Evolutionary conservation across 148 eudicot genomes (phyloP).

Genomic region (Mesembryanthemum crystallinum): DNA sequence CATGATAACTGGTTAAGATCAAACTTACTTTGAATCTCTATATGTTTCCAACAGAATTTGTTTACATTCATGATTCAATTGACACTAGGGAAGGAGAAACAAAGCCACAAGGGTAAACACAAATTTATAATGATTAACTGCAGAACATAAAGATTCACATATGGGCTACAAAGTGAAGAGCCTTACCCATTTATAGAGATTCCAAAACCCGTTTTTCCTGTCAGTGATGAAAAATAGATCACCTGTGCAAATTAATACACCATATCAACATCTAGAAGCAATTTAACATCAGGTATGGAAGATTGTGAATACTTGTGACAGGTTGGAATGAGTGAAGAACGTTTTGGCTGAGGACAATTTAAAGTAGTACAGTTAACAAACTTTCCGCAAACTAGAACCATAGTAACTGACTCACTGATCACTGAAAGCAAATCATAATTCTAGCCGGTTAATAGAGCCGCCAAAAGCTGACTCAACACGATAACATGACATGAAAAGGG

Average conservation of each 20-base stretch:
- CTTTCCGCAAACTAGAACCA: background rate
- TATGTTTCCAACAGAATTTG: background rate
- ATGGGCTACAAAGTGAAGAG: constrained; percentile 1
- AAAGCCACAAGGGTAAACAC: background rate
- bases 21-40: background rate
- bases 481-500: too few relatives aligned
- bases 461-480: too few relatives aligned
- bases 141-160: background rate
- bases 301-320: background rate
- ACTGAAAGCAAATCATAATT: background rate
- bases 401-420: background rate
- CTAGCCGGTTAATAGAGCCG: too few relatives aligned
- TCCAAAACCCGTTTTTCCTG: constrained; percentile 88
- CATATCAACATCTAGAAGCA: background rate
- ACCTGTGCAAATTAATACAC: constrained; percentile 49
- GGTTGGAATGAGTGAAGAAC: constrained; percentile 6
- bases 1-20: background rate
- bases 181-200: constrained; percentile 86
- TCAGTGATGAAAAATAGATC: constrained; percentile 83
- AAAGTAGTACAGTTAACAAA: background rate
- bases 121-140: background rate
- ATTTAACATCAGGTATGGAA: background rate
- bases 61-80: background rate
- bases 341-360: background rate
- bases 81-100: background rate